These are phyloP conservation scores for Aspergillus sp. DNA, from an alignment of 2,329 filamentous ascomycete species.

Conservation along the genomic window DNA sequence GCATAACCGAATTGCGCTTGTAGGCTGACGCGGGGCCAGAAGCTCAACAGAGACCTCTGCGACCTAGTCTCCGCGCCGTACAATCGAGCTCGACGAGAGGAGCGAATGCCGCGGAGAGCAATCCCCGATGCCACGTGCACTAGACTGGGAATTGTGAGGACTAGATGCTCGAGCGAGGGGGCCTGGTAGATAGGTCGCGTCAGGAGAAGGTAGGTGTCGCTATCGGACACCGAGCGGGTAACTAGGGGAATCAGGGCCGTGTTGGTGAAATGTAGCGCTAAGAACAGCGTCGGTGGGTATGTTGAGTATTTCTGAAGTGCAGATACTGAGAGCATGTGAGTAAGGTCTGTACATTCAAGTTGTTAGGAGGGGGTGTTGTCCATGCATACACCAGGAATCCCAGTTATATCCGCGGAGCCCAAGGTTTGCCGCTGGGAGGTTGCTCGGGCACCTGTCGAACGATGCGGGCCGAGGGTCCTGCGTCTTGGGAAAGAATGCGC, in stretches of 20 bases:
- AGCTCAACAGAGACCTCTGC: constrained; percentile 44
- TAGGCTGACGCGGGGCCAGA: constrained; percentile 71
- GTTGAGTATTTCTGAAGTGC: constrained; percentile 85
- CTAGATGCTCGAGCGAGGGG: constrained; percentile 71
- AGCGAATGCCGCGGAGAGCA: constrained; percentile 71
- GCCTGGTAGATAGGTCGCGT: constrained; percentile 92
- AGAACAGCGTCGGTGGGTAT: constrained; percentile 77
- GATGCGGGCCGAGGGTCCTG: constrained; percentile 12
- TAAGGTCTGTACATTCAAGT: neutral
- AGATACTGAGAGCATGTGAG: constrained; percentile 54
- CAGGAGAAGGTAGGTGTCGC: constrained; percentile 84
- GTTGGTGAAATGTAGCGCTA: constrained; percentile 74
- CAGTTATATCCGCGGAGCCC: constrained; percentile 69
- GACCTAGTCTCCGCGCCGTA: constrained; percentile 69
- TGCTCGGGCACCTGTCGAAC: constrained; percentile 7
- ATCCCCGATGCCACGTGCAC: constrained; percentile 77
- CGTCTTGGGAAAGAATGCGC: constrained; percentile 43
- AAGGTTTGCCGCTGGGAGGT: constrained; percentile 25
- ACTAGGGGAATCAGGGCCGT: constrained; percentile 77
- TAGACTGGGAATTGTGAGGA: constrained; percentile 72
- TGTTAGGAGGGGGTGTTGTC: neutral
- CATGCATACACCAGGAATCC: constrained; percentile 69
- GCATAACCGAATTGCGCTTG: constrained; percentile 73
- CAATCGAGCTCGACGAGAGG: constrained; percentile 67
- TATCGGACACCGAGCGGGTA: constrained; percentile 69